These are phyloP conservation scores for Salinomyces thailandicus DNA, from an alignment of 2,329 filamentous ascomycete genomes.

Conservation along the genomic window DNA sequence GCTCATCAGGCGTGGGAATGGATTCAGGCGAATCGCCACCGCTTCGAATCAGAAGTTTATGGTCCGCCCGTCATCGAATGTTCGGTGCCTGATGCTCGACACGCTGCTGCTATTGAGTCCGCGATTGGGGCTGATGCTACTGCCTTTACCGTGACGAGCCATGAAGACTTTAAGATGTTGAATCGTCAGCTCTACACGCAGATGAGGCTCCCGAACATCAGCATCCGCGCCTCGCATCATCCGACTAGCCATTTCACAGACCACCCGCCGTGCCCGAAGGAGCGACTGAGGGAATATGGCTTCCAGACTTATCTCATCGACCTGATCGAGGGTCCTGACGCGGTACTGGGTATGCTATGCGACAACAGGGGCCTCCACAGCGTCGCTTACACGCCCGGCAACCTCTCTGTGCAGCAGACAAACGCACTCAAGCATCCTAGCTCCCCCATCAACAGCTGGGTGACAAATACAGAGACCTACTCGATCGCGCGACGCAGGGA, in stretches of 20 bases:
- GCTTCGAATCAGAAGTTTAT: conserved; percentile 67
- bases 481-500: conserved; percentile 61
- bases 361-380: conserved; percentile 57
- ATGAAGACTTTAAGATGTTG: conserved; percentile 63
- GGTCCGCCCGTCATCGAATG: conserved; percentile 74
- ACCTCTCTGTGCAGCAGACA: conserved; percentile 58
- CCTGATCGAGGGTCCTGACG: conserved; percentile 66
- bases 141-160: conserved; percentile 64
- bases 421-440: conserved; percentile 41
- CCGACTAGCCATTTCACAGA: conserved; percentile 44
- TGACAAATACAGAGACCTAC: conserved; percentile 56
- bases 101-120: conserved; percentile 51
- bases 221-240: conserved; percentile 53
- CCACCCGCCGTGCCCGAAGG: conserved; percentile 41
- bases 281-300: conserved; percentile 49
- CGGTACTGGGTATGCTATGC: conserved; percentile 83
- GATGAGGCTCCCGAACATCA: conserved; percentile 58
- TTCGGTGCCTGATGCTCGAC: conserved; percentile 61
- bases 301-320: conserved; percentile 75
- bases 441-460: conserved; percentile 55
- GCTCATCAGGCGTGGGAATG: conserved; percentile 66
- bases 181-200: conserved; percentile 52
- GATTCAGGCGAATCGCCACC: conserved; percentile 59
- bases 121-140: conserved; percentile 45
- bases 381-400: conserved; percentile 53